Conservation (phyloP, 1,284 basidiomycete genomes). For the Cystobasidium sp. region DNA sequence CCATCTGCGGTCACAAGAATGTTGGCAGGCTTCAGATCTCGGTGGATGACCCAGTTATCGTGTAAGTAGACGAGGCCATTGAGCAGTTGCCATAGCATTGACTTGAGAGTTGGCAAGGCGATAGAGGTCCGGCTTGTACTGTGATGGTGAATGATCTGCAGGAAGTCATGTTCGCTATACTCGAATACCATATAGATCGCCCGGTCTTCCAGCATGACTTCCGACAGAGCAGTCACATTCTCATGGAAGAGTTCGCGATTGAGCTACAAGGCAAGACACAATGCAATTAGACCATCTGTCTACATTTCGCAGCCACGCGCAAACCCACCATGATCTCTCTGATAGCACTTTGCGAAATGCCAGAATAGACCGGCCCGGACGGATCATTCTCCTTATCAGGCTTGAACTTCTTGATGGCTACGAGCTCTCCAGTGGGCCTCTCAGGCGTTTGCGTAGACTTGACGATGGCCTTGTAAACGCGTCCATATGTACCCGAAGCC, state of each 20-base stretch:
- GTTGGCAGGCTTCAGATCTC: slow-evolving; percentile 97
- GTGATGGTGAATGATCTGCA: slow-evolving; percentile 99
- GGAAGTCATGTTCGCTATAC: slow-evolving; percentile 97
- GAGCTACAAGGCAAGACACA: neutral
- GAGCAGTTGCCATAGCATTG: slow-evolving; percentile 91
- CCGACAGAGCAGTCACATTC: slow-evolving; percentile 86
- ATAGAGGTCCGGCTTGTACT: slow-evolving; percentile 82
- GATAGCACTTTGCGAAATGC: slow-evolving; percentile 95
- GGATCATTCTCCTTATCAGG: slow-evolving; percentile 95
- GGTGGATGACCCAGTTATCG: slow-evolving; percentile 90
- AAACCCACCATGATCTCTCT: slow-evolving; percentile 86
- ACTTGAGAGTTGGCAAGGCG: slow-evolving; percentile 79
- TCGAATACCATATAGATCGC: slow-evolving; percentile 99
- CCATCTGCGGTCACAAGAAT: slow-evolving; percentile 90
- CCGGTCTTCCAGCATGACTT: slow-evolving; percentile 96
- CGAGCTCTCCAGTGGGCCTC: slow-evolving; percentile 62
- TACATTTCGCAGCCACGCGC: neutral
- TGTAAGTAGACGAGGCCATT: slow-evolving; percentile 95
- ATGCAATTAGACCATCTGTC: neutral
- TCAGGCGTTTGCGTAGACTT: slow-evolving; percentile 47
- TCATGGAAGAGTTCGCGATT: slow-evolving; percentile 82
- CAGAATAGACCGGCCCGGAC: slow-evolving; percentile 74
- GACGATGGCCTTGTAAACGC: slow-evolving; percentile 86
- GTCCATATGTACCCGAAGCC: slow-evolving; percentile 94
- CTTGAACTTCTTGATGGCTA: slow-evolving; percentile 99